These are phyloP conservation scores for Tremella fuciformis DNA, from an alignment of 768 basidiomycete species.

Conservation along the genomic window DNA sequence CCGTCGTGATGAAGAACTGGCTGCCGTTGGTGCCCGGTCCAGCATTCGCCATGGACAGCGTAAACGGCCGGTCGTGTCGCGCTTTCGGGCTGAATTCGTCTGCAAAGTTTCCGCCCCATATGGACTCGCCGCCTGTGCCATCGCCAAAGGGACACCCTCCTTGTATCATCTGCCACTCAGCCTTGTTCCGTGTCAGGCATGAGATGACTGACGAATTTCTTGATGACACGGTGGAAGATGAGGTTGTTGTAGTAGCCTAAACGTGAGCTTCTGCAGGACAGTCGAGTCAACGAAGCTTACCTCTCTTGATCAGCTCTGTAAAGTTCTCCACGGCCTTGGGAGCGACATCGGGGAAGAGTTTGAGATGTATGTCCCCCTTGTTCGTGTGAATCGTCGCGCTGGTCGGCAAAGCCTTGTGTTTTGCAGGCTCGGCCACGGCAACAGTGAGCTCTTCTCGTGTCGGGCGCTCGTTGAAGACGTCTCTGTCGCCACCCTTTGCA, in stretches of 20 bases:
- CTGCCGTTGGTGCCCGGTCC: constrained; percentile 88
- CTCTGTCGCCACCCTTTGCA: constrained; percentile 75
- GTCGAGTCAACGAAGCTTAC: constrained; percentile 9
- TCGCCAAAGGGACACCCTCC: constrained; percentile 89
- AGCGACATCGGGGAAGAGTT: constrained; percentile 76
- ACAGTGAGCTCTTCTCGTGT: constrained; percentile 93
- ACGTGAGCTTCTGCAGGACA: not conserved
- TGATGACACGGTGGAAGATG: constrained; percentile 95
- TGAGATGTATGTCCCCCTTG: constrained; percentile 72
- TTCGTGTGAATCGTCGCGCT: constrained; percentile 91
- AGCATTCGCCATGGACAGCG: constrained; percentile 72
- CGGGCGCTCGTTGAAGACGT: constrained; percentile 96
- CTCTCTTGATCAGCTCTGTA: constrained; percentile 80
- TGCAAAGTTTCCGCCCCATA: constrained; percentile 92
- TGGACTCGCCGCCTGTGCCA: constrained; percentile 88
- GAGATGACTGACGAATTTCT: constrained; percentile 68
- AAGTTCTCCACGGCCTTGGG: constrained; percentile 98
- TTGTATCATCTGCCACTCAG: constrained; percentile 55
- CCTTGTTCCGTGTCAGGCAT: not conserved
- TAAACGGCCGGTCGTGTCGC: constrained; percentile 94
- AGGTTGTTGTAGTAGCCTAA: constrained; percentile 80
- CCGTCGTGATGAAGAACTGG: constrained; percentile 98
- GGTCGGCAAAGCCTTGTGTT: constrained; percentile 63
- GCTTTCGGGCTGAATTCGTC: constrained; percentile 88
- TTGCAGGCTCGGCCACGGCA: constrained; percentile 56